Evolutionary conservation across 2,329 filamentous ascomycete species (phyloP), one percentile per base, ranked within the genome.

Genomic region (Colletotrichum sp.): DNA sequence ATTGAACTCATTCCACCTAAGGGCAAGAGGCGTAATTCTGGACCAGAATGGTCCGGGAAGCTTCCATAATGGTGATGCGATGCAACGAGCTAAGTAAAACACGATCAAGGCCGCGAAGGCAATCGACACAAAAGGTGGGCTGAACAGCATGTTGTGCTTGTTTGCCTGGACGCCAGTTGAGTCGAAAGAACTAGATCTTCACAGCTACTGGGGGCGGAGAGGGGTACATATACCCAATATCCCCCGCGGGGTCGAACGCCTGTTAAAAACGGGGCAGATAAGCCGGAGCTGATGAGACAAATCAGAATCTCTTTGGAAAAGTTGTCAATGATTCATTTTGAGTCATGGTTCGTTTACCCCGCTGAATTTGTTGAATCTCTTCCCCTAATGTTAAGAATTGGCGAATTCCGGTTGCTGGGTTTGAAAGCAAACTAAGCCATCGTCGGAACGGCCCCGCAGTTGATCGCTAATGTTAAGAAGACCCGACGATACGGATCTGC

Each of bases 1-100:
- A 36, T 83, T 84, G 69, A 93, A 87, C 80, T 93, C 92, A 66
- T 92, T 85, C 84, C 87, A 90, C 79, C 90, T 91, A 66, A 92
- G 81, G 1, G 87, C 78, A 26, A 88, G 81, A 0, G 89, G 89
- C 1, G 89, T 91, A 79, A 91, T 86, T 32, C 86, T 85, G 16
- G 90, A 87, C 30, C 84, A 71, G 57, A 78, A 76, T 4, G 90
- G 89, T 1, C 90, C 91, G 0, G 90, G 90, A 8, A 92, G 72
- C 12, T 72, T 80, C 68, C 84, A 83, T 52, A 88, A 80, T 0
- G 86, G 85, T 18, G 86, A 88, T 18, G 80, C 71, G 12, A 83
- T 60, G 73, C 81, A 82, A 66, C 62, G 74, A 21, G 67, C 24
- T 24, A 80, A 21, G 36, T 77, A 72, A 15, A 78, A 12, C 3